These are phyloP conservation scores for Scytalidium lignicola DNA, from an alignment of 2,329 filamentous ascomycete genomes.

Conservation along the genomic window DNA sequence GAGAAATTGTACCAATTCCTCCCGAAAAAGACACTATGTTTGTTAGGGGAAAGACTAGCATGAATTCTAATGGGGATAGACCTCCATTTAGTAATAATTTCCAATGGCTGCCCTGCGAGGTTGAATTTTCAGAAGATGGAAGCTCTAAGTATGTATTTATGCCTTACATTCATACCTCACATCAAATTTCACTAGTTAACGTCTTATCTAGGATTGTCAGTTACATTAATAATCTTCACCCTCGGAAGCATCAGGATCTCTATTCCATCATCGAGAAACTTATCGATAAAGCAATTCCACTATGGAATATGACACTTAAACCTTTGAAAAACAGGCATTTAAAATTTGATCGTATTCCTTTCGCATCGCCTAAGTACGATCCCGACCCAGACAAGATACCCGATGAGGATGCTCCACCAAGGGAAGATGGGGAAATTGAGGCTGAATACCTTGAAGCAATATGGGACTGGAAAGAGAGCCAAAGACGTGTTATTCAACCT, in stretches of 20 bases:
- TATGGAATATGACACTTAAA: slow-evolving; percentile 28
- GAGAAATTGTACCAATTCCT: slow-evolving; percentile 11
- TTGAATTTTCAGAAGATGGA: slow-evolving; percentile 23
- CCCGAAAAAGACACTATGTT: slow-evolving; percentile 1
- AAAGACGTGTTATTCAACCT: slow-evolving; percentile 3
- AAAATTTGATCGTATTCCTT: slow-evolving; percentile 4
- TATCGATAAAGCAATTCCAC: slow-evolving; percentile 27
- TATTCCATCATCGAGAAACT: slow-evolving; percentile 33
- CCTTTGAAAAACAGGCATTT: slow-evolving; percentile 1
- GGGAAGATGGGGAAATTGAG: slow-evolving; percentile 10
- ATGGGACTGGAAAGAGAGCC: slow-evolving; percentile 3
- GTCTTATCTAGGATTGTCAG: slow-evolving; percentile 28
- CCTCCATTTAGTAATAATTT: slow-evolving; percentile 22
- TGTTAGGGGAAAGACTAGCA: slow-evolving; percentile 12
- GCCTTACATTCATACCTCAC: background rate
- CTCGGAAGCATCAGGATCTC: slow-evolving; percentile 26
- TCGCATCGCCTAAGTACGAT: slow-evolving; percentile 13
- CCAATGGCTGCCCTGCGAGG: slow-evolving; percentile 40
- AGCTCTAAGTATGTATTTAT: background rate
- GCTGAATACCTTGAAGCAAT: slow-evolving; percentile 4
- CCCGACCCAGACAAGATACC: slow-evolving; percentile 22
- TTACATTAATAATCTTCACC: slow-evolving; percentile 43
- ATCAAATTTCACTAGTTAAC: background rate
- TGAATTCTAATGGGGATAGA: background rate
- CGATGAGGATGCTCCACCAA: slow-evolving; percentile 18